A percentile compares a stretch with the other conserved stretches of the same genome.
Conservation (phyloP, 805 yeast genomes). For the Wickerhamomyces kurtzmanii region DNA sequence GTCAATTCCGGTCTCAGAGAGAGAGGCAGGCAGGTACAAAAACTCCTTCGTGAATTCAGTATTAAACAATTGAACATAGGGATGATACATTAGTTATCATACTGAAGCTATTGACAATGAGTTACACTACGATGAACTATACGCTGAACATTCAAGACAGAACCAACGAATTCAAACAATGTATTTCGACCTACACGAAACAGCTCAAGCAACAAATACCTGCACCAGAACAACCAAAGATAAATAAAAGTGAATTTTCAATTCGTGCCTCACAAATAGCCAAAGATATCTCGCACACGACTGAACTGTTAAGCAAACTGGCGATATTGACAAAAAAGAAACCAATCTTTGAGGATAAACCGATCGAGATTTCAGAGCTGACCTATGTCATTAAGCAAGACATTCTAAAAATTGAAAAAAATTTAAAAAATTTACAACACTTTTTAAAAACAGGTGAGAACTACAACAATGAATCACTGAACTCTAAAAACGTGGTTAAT, state of each 20-base stretch:
- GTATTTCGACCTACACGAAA: conserved; percentile 60
- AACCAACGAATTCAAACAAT: conserved; percentile 87
- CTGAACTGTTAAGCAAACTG: conserved; percentile 68
- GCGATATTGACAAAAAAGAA: conserved; percentile 81
- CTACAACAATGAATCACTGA: conserved; percentile 35
- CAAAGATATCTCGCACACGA: conserved; percentile 78
- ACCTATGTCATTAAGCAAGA: conserved; percentile 77
- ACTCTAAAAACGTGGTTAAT: conserved; percentile 80
- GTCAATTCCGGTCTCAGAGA: too few species aligned
- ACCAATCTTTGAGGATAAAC: conserved; percentile 88
- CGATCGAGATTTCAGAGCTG: conserved; percentile 86
- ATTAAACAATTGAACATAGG: too few species aligned
- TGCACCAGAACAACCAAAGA: conserved; percentile 9
- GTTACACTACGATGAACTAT: too few species aligned
- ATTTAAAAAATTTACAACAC: conserved; percentile 50
- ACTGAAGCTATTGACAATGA: too few species aligned
- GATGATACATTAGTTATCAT: too few species aligned
- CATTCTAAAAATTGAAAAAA: conserved; percentile 70
- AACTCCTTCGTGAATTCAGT: too few species aligned
- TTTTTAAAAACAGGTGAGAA: conserved; percentile 30
- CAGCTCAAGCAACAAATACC: conserved; percentile 12
- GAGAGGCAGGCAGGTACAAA: too few species aligned
- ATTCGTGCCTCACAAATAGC: conserved; percentile 73
- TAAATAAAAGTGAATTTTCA: conserved; percentile 41
- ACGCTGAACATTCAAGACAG: conserved; percentile 53